phyloP scores from a whole-genome alignment of 2,329 filamentous ascomycete genomes.

The Cercospora citrullina region DNA sequence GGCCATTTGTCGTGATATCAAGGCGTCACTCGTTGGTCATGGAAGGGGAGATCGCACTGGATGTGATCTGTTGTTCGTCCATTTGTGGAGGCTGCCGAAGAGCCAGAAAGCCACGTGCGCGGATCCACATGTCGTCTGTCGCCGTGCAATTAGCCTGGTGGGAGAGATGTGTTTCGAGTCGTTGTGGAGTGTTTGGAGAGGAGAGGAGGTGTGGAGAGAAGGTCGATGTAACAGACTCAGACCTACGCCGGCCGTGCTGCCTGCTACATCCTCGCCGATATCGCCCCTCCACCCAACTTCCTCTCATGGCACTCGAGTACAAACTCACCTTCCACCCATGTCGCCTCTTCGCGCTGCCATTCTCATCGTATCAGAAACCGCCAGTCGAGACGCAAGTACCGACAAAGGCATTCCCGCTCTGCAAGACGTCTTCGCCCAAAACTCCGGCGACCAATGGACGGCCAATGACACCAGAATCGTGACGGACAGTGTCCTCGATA shows the following conservation, averaged over 20 bases:
- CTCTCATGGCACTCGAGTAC: not conserved
- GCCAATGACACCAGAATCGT: constrained; percentile 72
- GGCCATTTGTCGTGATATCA: too few species aligned
- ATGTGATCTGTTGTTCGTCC: too few species aligned
- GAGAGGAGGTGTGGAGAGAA: too few species aligned
- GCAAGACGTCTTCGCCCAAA: constrained; percentile 65
- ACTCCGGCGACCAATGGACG: constrained; percentile 71
- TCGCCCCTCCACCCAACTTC: not conserved
- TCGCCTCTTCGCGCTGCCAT: constrained; percentile 67
- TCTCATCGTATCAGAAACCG: constrained; percentile 88
- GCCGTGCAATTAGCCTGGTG: not conserved
- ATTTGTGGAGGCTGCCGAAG: too few species aligned
- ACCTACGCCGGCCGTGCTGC: not conserved
- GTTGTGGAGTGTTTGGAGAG: not conserved
- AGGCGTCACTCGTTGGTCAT: too few species aligned
- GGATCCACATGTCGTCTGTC: not conserved
- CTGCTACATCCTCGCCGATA: not conserved
- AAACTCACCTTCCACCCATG: not conserved
- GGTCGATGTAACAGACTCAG: not conserved
- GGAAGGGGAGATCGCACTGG: too few species aligned
- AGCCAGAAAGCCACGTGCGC: too few species aligned
- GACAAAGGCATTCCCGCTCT: constrained; percentile 72
- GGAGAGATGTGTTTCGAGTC: not conserved
- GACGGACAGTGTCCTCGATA: constrained; percentile 70
- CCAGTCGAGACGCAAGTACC: constrained; percentile 72